Conservation (phyloP, 305 asterid genomes). For the Andrographis paniculata region DNA sequence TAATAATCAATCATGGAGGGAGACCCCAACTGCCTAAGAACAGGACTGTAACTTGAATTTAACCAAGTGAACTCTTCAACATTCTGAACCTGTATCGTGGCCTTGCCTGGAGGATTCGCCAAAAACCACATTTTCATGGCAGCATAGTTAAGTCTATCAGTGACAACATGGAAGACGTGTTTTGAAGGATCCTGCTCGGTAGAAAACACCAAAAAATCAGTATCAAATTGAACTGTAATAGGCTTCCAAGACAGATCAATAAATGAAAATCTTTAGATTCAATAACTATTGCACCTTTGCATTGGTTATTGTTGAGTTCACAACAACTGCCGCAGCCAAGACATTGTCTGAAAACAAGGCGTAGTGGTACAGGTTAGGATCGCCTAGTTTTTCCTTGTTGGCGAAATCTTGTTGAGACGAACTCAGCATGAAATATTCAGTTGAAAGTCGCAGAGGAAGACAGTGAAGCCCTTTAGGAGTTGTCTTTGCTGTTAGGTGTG, state of each 20-base stretch:
- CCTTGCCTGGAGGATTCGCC: constrained; percentile 43
- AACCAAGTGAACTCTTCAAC: constrained; percentile 66
- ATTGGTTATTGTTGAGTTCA: constrained; percentile 49
- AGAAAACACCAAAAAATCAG: no score
- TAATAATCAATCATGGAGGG: constrained; percentile 61
- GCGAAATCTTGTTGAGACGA: constrained; percentile 50
- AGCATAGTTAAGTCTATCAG: constrained; percentile 61
- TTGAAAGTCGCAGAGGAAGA: constrained; percentile 63
- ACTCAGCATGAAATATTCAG: constrained; percentile 49
- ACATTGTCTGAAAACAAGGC: constrained; percentile 64
- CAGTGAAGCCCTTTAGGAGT: constrained; percentile 70
- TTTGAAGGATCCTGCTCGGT: constrained; percentile 38
- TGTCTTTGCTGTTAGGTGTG: constrained; percentile 63
- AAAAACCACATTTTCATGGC: constrained; percentile 77
- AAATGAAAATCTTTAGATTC: not conserved
- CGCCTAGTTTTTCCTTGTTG: constrained; percentile 35
- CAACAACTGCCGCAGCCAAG: constrained; percentile 56
- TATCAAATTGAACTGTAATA: not conserved
- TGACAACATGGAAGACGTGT: constrained; percentile 64
- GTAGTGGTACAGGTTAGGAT: constrained; percentile 52
- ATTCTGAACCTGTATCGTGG: constrained; percentile 47
- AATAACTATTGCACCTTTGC: constrained; percentile 34
- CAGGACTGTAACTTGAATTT: constrained; percentile 69
- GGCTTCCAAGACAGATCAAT: not conserved
- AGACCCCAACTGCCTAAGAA: constrained; percentile 51